Evolutionary conservation across 768 basidiomycete genomes (phyloP).

Genomic region (Russula earlei): DNA sequence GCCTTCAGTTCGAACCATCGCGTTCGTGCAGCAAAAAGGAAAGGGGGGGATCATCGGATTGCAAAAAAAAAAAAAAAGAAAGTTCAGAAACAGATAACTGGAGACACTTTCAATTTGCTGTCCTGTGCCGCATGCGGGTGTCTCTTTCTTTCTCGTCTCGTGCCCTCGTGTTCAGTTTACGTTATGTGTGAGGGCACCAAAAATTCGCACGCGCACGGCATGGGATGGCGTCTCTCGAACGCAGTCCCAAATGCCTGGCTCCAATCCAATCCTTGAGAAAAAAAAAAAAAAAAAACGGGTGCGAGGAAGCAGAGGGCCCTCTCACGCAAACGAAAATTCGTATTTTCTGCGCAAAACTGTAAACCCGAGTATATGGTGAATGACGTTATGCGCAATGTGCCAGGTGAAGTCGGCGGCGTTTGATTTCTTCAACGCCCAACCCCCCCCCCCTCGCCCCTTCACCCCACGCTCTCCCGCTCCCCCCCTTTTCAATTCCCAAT

Average conservation of each 20-base stretch:
- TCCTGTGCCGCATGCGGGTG: background rate
- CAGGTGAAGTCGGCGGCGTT: background rate
- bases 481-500: background rate
- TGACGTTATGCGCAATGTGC: background rate
- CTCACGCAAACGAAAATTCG: background rate
- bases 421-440: background rate
- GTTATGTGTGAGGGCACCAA: background rate
- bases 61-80: slow-evolving; percentile 3
- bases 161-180: background rate
- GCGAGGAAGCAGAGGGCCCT: no score
- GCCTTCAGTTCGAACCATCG: background rate
- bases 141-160: background rate
- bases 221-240: background rate
- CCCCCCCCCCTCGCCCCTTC: no score
- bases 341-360: no score
- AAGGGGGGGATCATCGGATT: background rate
- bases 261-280: no score
- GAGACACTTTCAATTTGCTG: background rate
- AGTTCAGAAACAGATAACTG: background rate
- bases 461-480: no score
- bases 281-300: no score
- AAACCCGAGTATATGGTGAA: no score
- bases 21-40: background rate
- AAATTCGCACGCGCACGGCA: background rate
- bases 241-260: slow-evolving; percentile 2